Percentiles rank a stretch among this genome's conserved stretches.
These are phyloP conservation scores for Limnomonas spitsbergensis DNA, from an alignment of 139 green algal species.

Conservation along the genomic window DNA sequence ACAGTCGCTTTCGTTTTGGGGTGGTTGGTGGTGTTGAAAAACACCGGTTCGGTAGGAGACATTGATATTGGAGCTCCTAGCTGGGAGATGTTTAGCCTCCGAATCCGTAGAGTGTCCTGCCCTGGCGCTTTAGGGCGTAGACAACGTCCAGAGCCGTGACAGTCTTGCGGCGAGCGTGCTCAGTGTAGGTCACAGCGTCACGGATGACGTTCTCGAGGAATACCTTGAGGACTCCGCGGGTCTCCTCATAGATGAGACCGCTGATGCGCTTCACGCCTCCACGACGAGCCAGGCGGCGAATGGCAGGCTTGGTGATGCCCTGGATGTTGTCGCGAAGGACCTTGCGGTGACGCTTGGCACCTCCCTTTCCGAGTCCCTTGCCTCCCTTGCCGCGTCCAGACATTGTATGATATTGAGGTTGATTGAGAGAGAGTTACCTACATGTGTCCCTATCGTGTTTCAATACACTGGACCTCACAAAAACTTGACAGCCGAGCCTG, in stretches of 20 bases:
- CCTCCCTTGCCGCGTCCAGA: slow-evolving; percentile 85
- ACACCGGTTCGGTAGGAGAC: too few relatives aligned
- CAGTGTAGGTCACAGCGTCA: slow-evolving; percentile 94
- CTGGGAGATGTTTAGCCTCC: too few relatives aligned
- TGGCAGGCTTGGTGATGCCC: slow-evolving; percentile 86
- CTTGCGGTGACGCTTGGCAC: slow-evolving; percentile 90
- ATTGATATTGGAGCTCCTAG: too few relatives aligned
- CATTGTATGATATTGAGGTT: too few relatives aligned
- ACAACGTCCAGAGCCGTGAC: slow-evolving; percentile 93
- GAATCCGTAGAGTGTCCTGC: too few relatives aligned
- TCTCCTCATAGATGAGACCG: slow-evolving; percentile 88
- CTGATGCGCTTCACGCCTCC: slow-evolving; percentile 85
- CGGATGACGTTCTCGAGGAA: slow-evolving; percentile 88
- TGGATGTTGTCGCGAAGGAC: slow-evolving; percentile 93
- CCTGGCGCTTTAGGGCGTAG: slow-evolving; percentile 93
- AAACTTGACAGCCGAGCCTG: too few relatives aligned
- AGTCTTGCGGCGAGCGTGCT: slow-evolving; percentile 93
- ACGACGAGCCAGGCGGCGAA: slow-evolving; percentile 76
- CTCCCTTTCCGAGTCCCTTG: slow-evolving; percentile 88
- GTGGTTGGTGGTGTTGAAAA: too few relatives aligned
- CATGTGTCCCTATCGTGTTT: too few relatives aligned
- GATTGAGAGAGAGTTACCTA: too few relatives aligned
- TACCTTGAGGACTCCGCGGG: slow-evolving; percentile 79
- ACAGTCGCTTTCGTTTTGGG: too few relatives aligned
- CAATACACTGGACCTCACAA: too few relatives aligned